Conservation (phyloP, 2,329 filamentous ascomycete genomes). For the Verticillium zaregamsianum region DNA sequence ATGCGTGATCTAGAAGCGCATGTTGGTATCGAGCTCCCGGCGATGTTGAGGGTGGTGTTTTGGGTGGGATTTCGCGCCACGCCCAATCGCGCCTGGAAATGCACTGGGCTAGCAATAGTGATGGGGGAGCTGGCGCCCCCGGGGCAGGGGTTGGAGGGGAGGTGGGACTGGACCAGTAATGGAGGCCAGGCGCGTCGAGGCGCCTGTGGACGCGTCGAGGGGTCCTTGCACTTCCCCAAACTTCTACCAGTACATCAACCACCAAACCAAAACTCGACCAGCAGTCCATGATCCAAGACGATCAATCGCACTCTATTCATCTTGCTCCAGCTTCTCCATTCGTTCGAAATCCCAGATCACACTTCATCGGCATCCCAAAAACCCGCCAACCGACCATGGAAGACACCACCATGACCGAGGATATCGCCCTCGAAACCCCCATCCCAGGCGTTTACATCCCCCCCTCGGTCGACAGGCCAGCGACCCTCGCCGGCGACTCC, state of each 20-base stretch:
- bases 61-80: background rate
- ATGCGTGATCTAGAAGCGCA: background rate
- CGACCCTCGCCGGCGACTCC: constrained; percentile 60
- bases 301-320: background rate
- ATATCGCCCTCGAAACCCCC: constrained; percentile 27
- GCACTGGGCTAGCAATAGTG: background rate
- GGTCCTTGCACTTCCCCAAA: background rate
- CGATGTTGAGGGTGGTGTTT: background rate
- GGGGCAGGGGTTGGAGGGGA: too few relatives aligned
- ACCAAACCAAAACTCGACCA: background rate
- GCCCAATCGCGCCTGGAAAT: background rate
- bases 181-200: background rate
- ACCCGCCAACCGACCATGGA: constrained; percentile 29
- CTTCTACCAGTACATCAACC: background rate
- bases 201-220: constrained; percentile 18
- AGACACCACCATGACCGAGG: constrained; percentile 33
- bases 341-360: background rate
- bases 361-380: background rate
- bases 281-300: background rate
- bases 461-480: constrained; percentile 58
- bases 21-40: background rate
- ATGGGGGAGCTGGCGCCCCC: background rate
- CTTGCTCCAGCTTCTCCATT: background rate
- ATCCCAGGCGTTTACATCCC: constrained; percentile 51
- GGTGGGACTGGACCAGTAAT: background rate